Base-by-base conservation (phyloP, 2,329 filamentous ascomycete species). In the Epichloe coenophiala region DNA sequence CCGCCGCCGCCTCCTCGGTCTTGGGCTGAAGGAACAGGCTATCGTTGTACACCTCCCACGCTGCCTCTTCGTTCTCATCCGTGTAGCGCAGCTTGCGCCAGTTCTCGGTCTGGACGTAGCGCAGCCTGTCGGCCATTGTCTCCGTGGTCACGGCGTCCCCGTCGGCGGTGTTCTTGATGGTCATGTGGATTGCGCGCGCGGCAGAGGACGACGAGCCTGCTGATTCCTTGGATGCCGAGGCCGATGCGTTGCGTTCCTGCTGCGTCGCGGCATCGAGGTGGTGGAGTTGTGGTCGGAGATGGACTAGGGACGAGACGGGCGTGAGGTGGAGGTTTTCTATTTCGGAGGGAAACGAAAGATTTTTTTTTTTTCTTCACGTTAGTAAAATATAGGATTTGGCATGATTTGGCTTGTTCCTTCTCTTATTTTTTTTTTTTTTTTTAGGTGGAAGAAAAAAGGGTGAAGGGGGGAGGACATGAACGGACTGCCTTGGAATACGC, bases 211-310 rank as follows among this genome's bases (percentile, higher is more conserved):
- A 56, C 59, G 68, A 54, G 4, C 60, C 63, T 8, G 57, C 57
- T 19, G 63, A 57, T 23, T 67, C 65, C 50, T 65, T 64, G 65
- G 68, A 60, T 33, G 66, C 65, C 15, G 63, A 58, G 48, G 62
- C 60, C 63, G 70, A 60, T 37, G 69, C 67, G 46, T 67, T 65
- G 41, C 73, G 72, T 37, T 85, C 80, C 51, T 87, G 76, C 60
- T 96, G 88, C 45, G 83, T 75, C 44, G 81, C 69, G 3, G 93
- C 91, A 68, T 97, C 93, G 58, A 97, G 76, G 68, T 97, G 89
- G 68, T 95, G 88, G 54, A 95, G 85, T 61, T 96, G 88, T 0
- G 93, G 89, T 4, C 90, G 86, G 61, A 98, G 81, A 63, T 95
- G 88, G 41, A 95, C 86, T 43, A 95, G 80, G 2, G 87, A 84